A percentile compares a stretch with the other conserved stretches of the same genome.
Conservation (phyloP, 257 asterid species). For the Asclepias syriaca region DNA sequence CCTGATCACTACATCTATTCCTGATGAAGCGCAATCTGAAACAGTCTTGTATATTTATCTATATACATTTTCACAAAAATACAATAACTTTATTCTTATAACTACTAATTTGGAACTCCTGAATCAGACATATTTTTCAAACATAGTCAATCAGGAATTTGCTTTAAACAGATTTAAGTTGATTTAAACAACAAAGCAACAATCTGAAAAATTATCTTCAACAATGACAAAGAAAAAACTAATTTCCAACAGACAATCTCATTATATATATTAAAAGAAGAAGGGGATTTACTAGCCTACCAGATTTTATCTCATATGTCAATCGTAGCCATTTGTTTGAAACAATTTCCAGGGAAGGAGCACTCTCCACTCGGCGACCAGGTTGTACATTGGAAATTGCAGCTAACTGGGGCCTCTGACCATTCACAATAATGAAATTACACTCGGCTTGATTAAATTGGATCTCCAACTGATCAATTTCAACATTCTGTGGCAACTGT, state of each 20-base stretch:
- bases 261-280: neutral
- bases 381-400: constrained; percentile 61
- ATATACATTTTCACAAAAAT: neutral
- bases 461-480: constrained; percentile 94
- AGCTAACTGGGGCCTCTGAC: constrained; percentile 69
- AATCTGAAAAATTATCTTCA: neutral
- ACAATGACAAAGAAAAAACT: neutral
- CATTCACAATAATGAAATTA: constrained; percentile 77
- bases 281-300: constrained; percentile 35
- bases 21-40: neutral
- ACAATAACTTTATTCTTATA: neutral
- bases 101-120: neutral
- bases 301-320: constrained; percentile 79
- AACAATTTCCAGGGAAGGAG: constrained; percentile 63
- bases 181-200: neutral
- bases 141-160: neutral
- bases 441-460: constrained; percentile 93
- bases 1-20: neutral
- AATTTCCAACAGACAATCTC: neutral
- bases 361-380: constrained; percentile 84
- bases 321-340: constrained; percentile 87
- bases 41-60: neutral
- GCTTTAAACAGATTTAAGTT: neutral
- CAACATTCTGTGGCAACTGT: constrained; percentile 68
- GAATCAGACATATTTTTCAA: neutral